Conservation (phyloP, 2,329 filamentous ascomycete species). For the Colletotrichum cuscutae region DNA sequence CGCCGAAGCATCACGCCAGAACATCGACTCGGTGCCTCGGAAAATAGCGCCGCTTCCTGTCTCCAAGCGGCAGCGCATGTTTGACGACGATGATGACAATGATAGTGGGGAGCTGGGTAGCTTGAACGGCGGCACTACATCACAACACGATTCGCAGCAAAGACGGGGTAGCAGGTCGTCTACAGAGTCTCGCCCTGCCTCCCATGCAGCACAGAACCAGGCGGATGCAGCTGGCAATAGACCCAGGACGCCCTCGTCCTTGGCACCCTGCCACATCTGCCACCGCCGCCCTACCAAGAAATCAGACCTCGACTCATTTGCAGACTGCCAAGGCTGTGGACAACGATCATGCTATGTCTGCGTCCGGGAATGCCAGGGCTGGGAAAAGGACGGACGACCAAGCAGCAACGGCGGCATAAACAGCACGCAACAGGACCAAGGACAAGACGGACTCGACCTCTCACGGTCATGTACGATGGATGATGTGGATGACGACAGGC, state of each 20-base stretch:
- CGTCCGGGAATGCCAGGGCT: conserved; percentile 69
- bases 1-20: conserved; percentile 3
- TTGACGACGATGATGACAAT: conserved; percentile 12
- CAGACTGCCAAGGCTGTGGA: conserved; percentile 71
- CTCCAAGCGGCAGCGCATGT: conserved; percentile 29
- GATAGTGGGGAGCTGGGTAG: not conserved
- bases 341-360: conserved; percentile 76
- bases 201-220: conserved; percentile 7
- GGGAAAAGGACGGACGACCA: conserved; percentile 41
- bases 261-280: conserved; percentile 74
- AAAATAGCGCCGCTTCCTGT: conserved; percentile 28
- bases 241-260: conserved; percentile 39
- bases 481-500: conserved; percentile 53
- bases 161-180: conserved; percentile 25
- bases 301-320: conserved; percentile 73
- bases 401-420: conserved; percentile 33
- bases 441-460: conserved; percentile 39
- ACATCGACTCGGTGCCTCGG: conserved; percentile 6
- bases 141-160: not conserved
- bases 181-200: not conserved
- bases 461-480: conserved; percentile 62
- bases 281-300: conserved; percentile 72
- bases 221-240: conserved; percentile 13
- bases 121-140: not conserved
- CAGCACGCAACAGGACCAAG: conserved; percentile 9